Conservation (phyloP, 2,329 filamentous ascomycete species). For the Fusarium secorum region DNA sequence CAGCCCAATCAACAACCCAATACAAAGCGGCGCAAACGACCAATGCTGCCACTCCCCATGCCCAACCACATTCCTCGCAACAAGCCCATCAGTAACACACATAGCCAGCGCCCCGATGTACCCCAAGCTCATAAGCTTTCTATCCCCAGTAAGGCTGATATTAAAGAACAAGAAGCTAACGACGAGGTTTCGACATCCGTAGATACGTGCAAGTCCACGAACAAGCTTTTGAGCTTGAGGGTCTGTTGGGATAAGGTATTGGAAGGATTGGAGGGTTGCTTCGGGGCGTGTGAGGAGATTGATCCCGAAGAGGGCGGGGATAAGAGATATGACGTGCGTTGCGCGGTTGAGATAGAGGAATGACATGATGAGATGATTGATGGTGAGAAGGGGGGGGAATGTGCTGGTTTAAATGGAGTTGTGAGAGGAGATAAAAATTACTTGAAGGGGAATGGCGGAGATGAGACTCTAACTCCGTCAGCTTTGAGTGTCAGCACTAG, state of each 20-base stretch:
- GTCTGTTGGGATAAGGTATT: background rate
- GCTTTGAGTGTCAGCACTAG: background rate
- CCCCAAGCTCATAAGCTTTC: background rate
- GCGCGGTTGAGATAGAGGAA: background rate
- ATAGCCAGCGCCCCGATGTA: background rate
- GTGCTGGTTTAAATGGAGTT: fast-evolving
- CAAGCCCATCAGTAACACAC: conserved; percentile 5
- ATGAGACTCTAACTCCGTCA: background rate
- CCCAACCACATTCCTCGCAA: background rate
- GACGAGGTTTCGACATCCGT: conserved; percentile 10
- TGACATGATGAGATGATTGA: background rate
- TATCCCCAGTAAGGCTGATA: background rate
- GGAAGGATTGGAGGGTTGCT: background rate
- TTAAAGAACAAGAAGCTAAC: background rate
- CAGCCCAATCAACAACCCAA: background rate
- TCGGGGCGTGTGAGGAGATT: conserved; percentile 8
- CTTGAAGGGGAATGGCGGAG: background rate
- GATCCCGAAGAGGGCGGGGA: conserved; percentile 5
- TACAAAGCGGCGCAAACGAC: background rate
- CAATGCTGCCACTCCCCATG: conserved; percentile 14
- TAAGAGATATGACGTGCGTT: background rate
- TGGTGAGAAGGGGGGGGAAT: fast-evolving
- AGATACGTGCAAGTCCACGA: background rate
- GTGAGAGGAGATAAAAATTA: background rate
- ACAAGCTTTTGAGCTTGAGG: background rate